phyloP scores from a whole-genome alignment of 2,329 filamentous ascomycete species.

The Beauveria brongniartii region DNA sequence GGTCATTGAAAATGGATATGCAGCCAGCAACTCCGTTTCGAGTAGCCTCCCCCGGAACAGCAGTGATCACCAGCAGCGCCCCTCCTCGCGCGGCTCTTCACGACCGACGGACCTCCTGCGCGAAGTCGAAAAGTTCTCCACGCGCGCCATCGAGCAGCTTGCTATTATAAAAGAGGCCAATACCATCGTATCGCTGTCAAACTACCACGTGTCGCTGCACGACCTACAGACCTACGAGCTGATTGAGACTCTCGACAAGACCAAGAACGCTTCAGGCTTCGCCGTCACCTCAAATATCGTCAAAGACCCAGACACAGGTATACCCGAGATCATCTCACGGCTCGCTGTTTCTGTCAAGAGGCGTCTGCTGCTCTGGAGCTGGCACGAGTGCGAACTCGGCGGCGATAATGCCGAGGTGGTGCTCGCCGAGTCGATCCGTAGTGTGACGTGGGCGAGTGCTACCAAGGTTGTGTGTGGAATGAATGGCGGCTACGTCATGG shows the following conservation, averaged over 20 bases:
- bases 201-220: constrained; percentile 81
- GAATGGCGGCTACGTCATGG: constrained; percentile 83
- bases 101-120: constrained; percentile 76
- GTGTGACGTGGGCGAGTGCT: constrained; percentile 82
- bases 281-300: constrained; percentile 94
- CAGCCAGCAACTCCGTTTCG: constrained; percentile 13
- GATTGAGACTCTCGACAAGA: constrained; percentile 70
- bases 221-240: constrained; percentile 79
- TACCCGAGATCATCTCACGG: constrained; percentile 86
- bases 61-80: constrained; percentile 14
- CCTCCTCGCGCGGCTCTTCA: constrained; percentile 23
- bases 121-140: constrained; percentile 90
- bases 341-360: constrained; percentile 90
- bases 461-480: constrained; percentile 83
- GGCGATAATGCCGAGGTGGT: constrained; percentile 67
- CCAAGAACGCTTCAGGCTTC: constrained; percentile 83
- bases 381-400: constrained; percentile 87
- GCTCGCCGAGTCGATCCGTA: constrained; percentile 76
- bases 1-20: constrained; percentile 24
- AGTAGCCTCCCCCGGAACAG: constrained; percentile 23
- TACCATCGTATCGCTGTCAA: constrained; percentile 82
- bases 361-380: constrained; percentile 83
- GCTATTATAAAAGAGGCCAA: constrained; percentile 94
- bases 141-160: constrained; percentile 83
- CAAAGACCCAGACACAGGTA: constrained; percentile 76